Conservation (phyloP, 441 rosid genomes). For the Dalechampia spathulata region DNA sequence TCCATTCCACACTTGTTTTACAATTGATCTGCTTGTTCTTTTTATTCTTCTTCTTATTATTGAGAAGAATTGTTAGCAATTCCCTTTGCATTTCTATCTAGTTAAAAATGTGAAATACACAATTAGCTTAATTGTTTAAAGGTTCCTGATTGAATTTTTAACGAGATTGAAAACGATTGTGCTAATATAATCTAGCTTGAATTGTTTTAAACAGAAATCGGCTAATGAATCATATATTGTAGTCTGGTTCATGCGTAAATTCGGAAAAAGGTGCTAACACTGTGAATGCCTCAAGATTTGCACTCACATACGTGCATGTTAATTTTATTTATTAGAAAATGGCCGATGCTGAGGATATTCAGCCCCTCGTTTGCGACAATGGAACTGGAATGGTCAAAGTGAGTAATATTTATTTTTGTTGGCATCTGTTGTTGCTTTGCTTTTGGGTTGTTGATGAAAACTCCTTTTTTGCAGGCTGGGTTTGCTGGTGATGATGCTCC, state of each 20-base stretch:
- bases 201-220: too few relatives aligned
- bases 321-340: conserved; percentile 17
- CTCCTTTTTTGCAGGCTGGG: conserved; percentile 32
- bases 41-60: background rate
- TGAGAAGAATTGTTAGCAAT: too few relatives aligned
- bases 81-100: too few relatives aligned
- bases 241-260: too few relatives aligned
- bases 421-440: background rate
- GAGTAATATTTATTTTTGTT: background rate
- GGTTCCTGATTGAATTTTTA: too few relatives aligned
- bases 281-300: background rate
- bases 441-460: background rate
- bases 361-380: conserved; percentile 48
- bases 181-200: too few relatives aligned
- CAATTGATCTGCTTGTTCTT: conserved; percentile 6
- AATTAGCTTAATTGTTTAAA: too few relatives aligned
- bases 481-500: conserved; percentile 62
- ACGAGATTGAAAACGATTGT: too few relatives aligned
- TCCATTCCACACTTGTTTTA: conserved; percentile 8
- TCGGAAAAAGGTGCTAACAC: too few relatives aligned
- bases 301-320: background rate
- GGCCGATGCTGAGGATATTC: conserved; percentile 46
- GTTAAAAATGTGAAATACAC: too few relatives aligned
- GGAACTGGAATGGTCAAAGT: conserved; percentile 46
- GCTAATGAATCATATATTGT: too few relatives aligned